These are phyloP conservation scores for Helotiales sp. DNA, from an alignment of 2,329 filamentous ascomycete genomes.

Conservation along the genomic window DNA sequence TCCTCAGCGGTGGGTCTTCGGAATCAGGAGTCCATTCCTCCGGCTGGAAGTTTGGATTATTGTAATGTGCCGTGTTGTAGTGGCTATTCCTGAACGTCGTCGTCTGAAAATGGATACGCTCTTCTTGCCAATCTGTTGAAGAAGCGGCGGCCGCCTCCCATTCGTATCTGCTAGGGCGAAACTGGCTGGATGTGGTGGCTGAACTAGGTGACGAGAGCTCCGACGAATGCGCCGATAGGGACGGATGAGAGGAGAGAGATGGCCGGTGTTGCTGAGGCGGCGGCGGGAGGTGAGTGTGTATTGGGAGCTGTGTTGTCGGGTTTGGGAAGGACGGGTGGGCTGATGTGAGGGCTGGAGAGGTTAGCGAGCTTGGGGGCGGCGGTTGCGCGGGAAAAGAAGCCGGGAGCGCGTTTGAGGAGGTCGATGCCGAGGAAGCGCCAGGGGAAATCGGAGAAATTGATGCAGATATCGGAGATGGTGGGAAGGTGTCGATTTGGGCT, in stretches of 20 bases:
- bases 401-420: conserved; percentile 31
- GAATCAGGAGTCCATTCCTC: conserved; percentile 52
- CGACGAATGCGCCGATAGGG: conserved; percentile 27
- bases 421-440: conserved; percentile 30
- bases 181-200: conserved; percentile 30
- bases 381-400: conserved; percentile 33
- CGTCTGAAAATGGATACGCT: conserved; percentile 47
- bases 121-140: conserved; percentile 38
- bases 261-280: conserved; percentile 23
- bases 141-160: conserved; percentile 36
- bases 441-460: conserved; percentile 40
- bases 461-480: conserved; percentile 36
- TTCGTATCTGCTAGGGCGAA: conserved; percentile 44
- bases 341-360: conserved; percentile 28
- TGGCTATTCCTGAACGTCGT: conserved; percentile 69
- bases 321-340: conserved; percentile 28
- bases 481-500: conserved; percentile 35
- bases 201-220: conserved; percentile 34
- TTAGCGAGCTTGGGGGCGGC: conserved; percentile 31
- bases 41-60: conserved; percentile 66
- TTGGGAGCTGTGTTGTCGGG: conserved; percentile 31
- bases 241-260: conserved; percentile 21
- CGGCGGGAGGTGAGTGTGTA: conserved; percentile 31
- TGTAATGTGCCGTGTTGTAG: conserved; percentile 70
- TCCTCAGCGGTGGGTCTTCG: conserved; percentile 37